Conservation (phyloP, 768 basidiomycete genomes). For the Cyclocybe aegerita region DNA sequence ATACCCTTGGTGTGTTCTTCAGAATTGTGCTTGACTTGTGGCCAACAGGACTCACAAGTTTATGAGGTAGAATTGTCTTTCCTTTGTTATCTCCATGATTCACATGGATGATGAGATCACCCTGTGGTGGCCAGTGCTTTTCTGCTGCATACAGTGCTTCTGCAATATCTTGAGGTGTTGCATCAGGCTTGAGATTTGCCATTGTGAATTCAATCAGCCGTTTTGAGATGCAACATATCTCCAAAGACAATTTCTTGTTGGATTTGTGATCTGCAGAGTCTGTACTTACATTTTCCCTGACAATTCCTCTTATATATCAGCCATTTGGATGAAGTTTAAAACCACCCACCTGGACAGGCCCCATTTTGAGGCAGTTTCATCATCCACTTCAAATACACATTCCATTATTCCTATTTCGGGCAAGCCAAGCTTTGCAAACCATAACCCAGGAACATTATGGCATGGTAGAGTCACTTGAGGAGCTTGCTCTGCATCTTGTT, state of each 20-base stretch:
- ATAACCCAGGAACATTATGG: conserved; percentile 39
- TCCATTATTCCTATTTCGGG: conserved; percentile 30
- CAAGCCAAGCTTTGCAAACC: conserved; percentile 34
- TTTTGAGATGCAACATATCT: conserved; percentile 32
- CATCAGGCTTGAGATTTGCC: conserved; percentile 13
- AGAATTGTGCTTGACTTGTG: not conserved
- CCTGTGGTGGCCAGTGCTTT: conserved; percentile 44
- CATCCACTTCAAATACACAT: conserved; percentile 36
- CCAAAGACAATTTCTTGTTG: conserved; percentile 26
- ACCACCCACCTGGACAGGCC: conserved; percentile 19
- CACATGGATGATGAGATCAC: conserved; percentile 43
- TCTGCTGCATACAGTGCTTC: conserved; percentile 21
- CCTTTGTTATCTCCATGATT: conserved; percentile 34
- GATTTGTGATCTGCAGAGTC: not conserved
- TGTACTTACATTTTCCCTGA: not conserved
- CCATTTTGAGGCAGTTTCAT: conserved; percentile 33
- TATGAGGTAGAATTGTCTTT: conserved; percentile 40
- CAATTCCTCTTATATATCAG: not conserved
- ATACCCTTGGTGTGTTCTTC: conserved; percentile 4
- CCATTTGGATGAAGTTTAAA: not conserved
- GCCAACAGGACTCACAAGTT: conserved; percentile 1
- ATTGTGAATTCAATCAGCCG: conserved; percentile 19
- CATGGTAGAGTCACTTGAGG: conserved; percentile 19
- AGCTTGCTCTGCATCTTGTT: not conserved
- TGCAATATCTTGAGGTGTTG: conserved; percentile 22